Percentiles rank a stretch among this genome's conserved stretches.
phyloP scores from a whole-genome alignment of 2,329 filamentous ascomycete genomes.

The Fusarium anguioides region DNA sequence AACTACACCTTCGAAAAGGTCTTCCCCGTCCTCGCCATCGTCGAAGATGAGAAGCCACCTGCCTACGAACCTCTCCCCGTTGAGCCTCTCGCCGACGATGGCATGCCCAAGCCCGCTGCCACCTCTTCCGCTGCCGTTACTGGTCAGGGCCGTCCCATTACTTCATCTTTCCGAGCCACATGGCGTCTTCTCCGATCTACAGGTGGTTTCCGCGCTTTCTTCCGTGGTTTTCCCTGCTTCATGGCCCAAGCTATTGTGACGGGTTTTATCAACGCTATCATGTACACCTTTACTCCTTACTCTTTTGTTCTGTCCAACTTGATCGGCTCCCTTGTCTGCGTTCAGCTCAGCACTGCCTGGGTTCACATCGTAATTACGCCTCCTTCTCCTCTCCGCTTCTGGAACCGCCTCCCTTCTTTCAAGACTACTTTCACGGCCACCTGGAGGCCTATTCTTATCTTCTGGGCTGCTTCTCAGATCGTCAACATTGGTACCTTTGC shows the following conservation, averaged over 20 bases:
- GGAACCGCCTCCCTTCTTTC: slow-evolving; percentile 74
- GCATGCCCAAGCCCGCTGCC: slow-evolving; percentile 49
- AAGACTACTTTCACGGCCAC: slow-evolving; percentile 74
- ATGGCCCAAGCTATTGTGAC: slow-evolving; percentile 54
- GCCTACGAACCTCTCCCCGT: slow-evolving; percentile 64
- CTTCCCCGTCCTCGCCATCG: slow-evolving; percentile 66
- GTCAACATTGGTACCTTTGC: slow-evolving; percentile 59
- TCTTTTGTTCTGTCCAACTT: slow-evolving; percentile 59
- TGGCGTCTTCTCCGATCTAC: slow-evolving; percentile 67
- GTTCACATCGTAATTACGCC: slow-evolving; percentile 86
- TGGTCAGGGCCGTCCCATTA: slow-evolving; percentile 50
- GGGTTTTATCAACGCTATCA: slow-evolving; percentile 58
- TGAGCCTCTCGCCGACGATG: slow-evolving; percentile 55
- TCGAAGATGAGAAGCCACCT: slow-evolving; percentile 68
- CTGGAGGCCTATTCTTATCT: slow-evolving; percentile 71
- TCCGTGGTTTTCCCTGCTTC: slow-evolving; percentile 73
- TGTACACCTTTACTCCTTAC: slow-evolving; percentile 56
- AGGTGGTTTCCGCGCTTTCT: slow-evolving; percentile 72
- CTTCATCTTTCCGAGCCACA: slow-evolving; percentile 63
- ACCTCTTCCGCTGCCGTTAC: slow-evolving; percentile 39
- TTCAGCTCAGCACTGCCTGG: slow-evolving; percentile 81
- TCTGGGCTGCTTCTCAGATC: slow-evolving; percentile 68
- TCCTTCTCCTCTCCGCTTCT: slow-evolving; percentile 72
- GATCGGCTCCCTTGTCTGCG: slow-evolving; percentile 64
- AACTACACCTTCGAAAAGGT: slow-evolving; percentile 63